Evolutionary conservation across 345 rosid genomes (phyloP).

Genomic region (Sapria himalayana): DNA sequence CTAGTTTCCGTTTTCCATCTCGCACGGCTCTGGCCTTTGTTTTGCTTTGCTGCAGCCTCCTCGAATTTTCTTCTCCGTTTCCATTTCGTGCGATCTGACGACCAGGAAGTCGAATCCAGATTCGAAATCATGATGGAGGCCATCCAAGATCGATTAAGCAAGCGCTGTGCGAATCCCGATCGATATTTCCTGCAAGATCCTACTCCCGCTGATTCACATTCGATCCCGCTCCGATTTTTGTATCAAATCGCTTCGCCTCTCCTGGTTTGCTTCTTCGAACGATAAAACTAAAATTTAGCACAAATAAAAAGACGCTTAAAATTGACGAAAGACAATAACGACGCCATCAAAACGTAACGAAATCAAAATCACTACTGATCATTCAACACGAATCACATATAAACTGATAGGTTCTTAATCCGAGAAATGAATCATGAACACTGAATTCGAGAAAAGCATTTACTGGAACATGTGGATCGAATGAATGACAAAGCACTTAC

Average conservation of each 20-base stretch:
- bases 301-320: neutral
- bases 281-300: neutral
- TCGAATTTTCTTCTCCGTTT: constrained; percentile 45
- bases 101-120: constrained; percentile 12
- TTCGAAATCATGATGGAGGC: constrained; percentile 18
- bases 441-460: neutral
- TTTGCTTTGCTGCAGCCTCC: constrained; percentile 8
- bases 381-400: too few species aligned
- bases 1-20: constrained; percentile 75
- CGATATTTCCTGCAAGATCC: too few species aligned
- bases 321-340: too few species aligned
- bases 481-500: too few species aligned
- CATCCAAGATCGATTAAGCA: constrained; percentile 11
- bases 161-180: too few species aligned
- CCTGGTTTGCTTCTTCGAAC: neutral
- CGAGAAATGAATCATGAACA: too few species aligned
- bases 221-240: neutral
- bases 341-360: too few species aligned
- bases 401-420: too few species aligned
- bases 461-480: too few species aligned
- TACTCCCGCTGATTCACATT: too few species aligned
- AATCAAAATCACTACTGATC: too few species aligned
- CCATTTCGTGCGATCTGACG: constrained; percentile 36
- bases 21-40: constrained; percentile 12
- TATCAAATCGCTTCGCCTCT: neutral